Evolutionary conservation across 2,329 filamentous ascomycete species (phyloP), one percentile per base, ranked within the genome.

Genomic region (Graphilbum fragrans): DNA sequence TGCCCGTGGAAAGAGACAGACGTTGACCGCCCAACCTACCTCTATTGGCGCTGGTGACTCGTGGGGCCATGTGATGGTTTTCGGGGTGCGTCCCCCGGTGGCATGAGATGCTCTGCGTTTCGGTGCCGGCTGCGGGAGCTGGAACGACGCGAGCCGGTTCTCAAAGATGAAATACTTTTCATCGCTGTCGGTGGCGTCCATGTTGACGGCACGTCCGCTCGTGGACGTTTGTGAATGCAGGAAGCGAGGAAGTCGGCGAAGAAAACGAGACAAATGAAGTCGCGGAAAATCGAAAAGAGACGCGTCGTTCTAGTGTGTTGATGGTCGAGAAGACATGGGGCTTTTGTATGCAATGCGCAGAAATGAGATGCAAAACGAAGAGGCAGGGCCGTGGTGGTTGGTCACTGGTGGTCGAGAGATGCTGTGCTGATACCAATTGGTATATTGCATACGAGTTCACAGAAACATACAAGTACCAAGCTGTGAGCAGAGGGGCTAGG

Each of bases 141-240:
- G 72, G 59, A 96, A 98, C 11, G 86, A 90, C 25, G 78, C 79
- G 29, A 95, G 64, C 37, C 92, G 85, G 52, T 79, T 81, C 49
- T 86, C 78, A 49, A 79, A 80, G 16, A 82, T 82, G 50, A 73
- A 67, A 56, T 68, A 78, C 22, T 59, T 55, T 43, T 71, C 65
- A 31, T 67, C 58, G 34, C 60, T 50, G 35, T 64, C 61, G 41
- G 54, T 53, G 43, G 53, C 47, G 38, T 50, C 49, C 50, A 51
- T 52, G 25, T 19, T 42, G 42, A 33, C 19, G 29, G 12, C 29
- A 16, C 23, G 23, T 27, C 23, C 23, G 12, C 7, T 27, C 12
- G 23, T 27, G 23, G 25, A 22, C 10, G n/a, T 17, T 20, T 27
- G 27, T n/a, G 6, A 16, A 31, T 10, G 29, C 10, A 22, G 9